phyloP scores from a whole-genome alignment of 2,329 filamentous ascomycete genomes.

The Exophiala dermatitidis region DNA sequence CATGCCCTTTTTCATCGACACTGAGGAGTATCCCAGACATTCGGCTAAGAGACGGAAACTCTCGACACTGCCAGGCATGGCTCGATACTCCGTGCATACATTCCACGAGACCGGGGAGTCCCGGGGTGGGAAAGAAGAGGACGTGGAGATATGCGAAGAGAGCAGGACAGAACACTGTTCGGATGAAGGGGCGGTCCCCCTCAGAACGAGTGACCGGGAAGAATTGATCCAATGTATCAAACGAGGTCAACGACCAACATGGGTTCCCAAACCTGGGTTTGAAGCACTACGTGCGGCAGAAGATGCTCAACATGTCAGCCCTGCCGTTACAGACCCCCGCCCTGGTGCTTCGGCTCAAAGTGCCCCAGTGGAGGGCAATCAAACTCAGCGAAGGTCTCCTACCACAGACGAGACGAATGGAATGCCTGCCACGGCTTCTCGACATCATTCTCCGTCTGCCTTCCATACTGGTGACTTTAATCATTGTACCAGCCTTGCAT shows the following conservation, averaged over 20 bases:
- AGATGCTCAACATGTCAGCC: constrained; percentile 11
- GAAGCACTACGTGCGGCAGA: constrained; percentile 32
- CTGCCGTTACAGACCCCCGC: constrained; percentile 31
- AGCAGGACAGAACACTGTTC: neutral
- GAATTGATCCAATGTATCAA: constrained; percentile 82
- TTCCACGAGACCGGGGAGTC: constrained; percentile 6
- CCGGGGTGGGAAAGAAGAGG: neutral
- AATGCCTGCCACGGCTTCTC: constrained; percentile 9
- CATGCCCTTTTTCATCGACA: constrained; percentile 24
- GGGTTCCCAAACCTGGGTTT: constrained; percentile 59
- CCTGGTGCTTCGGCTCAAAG: constrained; percentile 31
- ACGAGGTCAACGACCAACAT: constrained; percentile 65
- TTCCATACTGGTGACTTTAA: constrained; percentile 58
- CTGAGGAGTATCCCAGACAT: constrained; percentile 3
- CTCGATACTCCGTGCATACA: constrained; percentile 11
- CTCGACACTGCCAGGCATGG: constrained; percentile 7
- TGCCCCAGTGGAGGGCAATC: constrained; percentile 40
- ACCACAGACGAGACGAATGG: constrained; percentile 41
- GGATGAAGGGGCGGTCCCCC: neutral
- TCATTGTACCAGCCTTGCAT: constrained; percentile 29
- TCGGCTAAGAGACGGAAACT: constrained; percentile 25
- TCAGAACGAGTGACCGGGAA: constrained; percentile 50
- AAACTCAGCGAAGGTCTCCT: constrained; percentile 30
- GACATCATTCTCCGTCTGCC: constrained; percentile 63
- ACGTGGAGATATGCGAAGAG: neutral